Evolutionary conservation across 768 basidiomycete genomes (phyloP).

Genomic region (Omphalotus guepiniiformis): DNA sequence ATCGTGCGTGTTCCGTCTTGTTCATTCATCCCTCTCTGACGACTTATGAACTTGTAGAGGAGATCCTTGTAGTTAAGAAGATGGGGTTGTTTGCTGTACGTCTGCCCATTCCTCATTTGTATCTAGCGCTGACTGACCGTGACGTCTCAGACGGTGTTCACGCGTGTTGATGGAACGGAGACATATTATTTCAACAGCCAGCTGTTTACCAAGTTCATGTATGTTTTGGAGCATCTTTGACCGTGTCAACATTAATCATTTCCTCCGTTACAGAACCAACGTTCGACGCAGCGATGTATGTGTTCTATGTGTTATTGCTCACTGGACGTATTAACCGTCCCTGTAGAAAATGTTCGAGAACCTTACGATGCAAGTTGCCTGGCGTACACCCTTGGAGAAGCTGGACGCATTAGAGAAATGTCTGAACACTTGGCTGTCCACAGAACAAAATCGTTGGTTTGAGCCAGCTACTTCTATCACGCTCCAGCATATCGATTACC

Average conservation of each 20-base stretch:
- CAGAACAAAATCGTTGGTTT: slow-evolving; percentile 79
- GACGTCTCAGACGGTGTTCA: slow-evolving; percentile 69
- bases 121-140: not conserved
- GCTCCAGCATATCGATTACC: slow-evolving; percentile 60
- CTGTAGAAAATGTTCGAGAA: slow-evolving; percentile 62
- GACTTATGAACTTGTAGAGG: too few species aligned
- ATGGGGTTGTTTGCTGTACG: slow-evolving; percentile 78
- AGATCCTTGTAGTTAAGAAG: slow-evolving; percentile 73
- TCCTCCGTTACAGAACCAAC: slow-evolving; percentile 48
- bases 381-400: slow-evolving; percentile 70
- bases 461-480: slow-evolving; percentile 61
- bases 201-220: slow-evolving; percentile 74
- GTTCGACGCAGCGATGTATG: slow-evolving; percentile 66
- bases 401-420: slow-evolving; percentile 63
- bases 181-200: slow-evolving; percentile 82
- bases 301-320: slow-evolving; percentile 10
- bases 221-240: slow-evolving; percentile 19
- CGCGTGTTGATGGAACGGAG: slow-evolving; percentile 69
- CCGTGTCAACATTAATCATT: slow-evolving; percentile 3
- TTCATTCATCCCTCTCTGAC: not conserved
- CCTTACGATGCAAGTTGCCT: slow-evolving; percentile 66
- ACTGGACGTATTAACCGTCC: not conserved
- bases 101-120: too few species aligned
- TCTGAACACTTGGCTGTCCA: slow-evolving; percentile 72
- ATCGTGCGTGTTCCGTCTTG: too few species aligned